Evolutionary conservation across 768 basidiomycete genomes (phyloP).

Genomic region (Cystobasidium onofrii): DNA sequence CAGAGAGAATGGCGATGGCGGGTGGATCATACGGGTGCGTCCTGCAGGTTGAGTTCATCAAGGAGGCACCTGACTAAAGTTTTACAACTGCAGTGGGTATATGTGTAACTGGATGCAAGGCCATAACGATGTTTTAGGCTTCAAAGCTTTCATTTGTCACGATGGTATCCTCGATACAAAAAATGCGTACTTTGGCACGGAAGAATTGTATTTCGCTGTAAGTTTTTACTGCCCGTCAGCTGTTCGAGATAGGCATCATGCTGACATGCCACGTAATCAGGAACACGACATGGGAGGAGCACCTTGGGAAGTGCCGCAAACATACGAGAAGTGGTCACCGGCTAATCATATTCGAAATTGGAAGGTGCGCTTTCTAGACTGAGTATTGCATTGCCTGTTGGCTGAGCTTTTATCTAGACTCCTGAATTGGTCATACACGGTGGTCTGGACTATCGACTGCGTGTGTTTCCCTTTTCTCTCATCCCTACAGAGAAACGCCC

Average conservation of each 20-base stretch:
- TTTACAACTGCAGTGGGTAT: background rate
- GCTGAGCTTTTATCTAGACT: slow-evolving; percentile 25
- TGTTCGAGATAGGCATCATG: background rate
- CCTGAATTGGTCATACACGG: slow-evolving; percentile 42
- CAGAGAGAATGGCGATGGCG: slow-evolving; percentile 50
- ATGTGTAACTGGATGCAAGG: slow-evolving; percentile 52
- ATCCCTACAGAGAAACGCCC: background rate
- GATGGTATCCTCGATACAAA: slow-evolving; percentile 64
- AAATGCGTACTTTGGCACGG: slow-evolving; percentile 54
- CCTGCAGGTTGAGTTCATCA: too few relatives aligned
- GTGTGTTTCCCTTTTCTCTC: background rate
- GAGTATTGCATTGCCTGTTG: background rate
- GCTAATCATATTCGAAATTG: slow-evolving; percentile 36
- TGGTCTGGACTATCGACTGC: slow-evolving; percentile 38
- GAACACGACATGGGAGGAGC: slow-evolving; percentile 39
- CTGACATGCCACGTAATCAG: background rate
- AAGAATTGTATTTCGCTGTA: slow-evolving; percentile 31
- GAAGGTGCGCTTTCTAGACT: background rate
- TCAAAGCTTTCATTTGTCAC: slow-evolving; percentile 86
- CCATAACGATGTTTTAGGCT: slow-evolving; percentile 74
- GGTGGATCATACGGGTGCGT: slow-evolving; percentile 50
- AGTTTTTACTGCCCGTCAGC: background rate
- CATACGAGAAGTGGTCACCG: slow-evolving; percentile 36
- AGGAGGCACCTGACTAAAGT: too few relatives aligned
- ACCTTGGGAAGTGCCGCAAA: slow-evolving; percentile 38